These are phyloP conservation scores for Ceratocystis destructans DNA, from an alignment of 2,329 filamentous ascomycete genomes.

Conservation along the genomic window DNA sequence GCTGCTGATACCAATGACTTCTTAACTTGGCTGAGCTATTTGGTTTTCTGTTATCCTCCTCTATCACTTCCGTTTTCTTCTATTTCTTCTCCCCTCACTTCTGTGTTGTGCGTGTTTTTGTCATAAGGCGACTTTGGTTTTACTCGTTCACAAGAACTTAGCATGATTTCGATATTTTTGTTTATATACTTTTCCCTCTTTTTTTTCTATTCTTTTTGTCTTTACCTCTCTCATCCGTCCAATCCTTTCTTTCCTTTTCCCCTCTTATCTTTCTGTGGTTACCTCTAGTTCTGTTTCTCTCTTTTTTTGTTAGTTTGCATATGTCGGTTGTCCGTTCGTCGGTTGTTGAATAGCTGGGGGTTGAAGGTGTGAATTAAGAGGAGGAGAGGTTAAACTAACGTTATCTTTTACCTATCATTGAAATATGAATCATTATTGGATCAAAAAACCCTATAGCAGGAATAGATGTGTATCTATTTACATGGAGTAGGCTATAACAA, in stretches of 20 bases:
- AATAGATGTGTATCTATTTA: no score
- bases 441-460: neutral
- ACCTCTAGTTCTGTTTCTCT: neutral
- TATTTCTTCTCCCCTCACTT: neutral
- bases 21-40: neutral
- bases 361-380: no score
- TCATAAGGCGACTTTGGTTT: slow-evolving; percentile 4
- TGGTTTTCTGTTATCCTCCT: slow-evolving; percentile 17
- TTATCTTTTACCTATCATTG: neutral
- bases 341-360: neutral
- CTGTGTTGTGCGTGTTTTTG: neutral
- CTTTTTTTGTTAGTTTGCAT: neutral
- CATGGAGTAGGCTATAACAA: no score
- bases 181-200: slow-evolving; percentile 23
- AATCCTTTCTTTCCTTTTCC: neutral
- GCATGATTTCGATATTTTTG: slow-evolving; percentile 14
- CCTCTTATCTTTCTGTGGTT: neutral
- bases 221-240: slow-evolving; percentile 13
- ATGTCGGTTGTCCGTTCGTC: neutral
- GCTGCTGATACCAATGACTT: neutral
- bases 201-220: slow-evolving; percentile 20
- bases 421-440: neutral
- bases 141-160: neutral
- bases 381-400: neutral
- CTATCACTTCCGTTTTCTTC: neutral